Conservation (phyloP, 139 green algal species). For the Chlorella sp. region DNA sequence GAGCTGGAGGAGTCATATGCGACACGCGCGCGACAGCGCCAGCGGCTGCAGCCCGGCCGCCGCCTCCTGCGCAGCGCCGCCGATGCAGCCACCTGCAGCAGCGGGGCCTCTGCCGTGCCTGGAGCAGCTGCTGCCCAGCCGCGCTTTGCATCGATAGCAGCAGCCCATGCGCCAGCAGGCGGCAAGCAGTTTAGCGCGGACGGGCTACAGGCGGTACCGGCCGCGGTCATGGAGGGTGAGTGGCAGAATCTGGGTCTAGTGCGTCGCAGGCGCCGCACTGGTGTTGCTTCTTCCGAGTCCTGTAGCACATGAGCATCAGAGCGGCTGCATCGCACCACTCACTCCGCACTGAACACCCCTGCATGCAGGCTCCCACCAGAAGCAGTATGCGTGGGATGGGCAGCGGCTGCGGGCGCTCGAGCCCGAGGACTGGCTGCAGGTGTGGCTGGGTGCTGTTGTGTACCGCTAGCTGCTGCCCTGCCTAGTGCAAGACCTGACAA, state of each 20-base stretch:
- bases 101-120: not conserved
- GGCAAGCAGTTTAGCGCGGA: not conserved
- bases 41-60: not conserved
- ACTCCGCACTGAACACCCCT: not conserved
- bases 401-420: slow-evolving; percentile 21
- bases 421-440: slow-evolving; percentile 19
- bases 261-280: too few species aligned
- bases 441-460: too few species aligned
- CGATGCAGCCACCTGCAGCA: not conserved
- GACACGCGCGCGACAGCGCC: not conserved
- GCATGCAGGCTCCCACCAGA: slow-evolving; percentile 15
- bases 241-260: too few species aligned
- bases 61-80: not conserved
- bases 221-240: slow-evolving; percentile 12
- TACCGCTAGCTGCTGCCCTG: too few species aligned
- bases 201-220: slow-evolving; percentile 18
- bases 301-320: not conserved
- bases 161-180: not conserved
- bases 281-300: not conserved
- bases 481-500: too few species aligned
- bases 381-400: slow-evolving; percentile 33
- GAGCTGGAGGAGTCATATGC: not conserved
- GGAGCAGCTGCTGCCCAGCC: too few species aligned
- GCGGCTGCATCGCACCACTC: not conserved
- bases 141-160: slow-evolving; percentile 2